These are phyloP conservation scores for Plasmodium vivax DNA, from an alignment of 169 alveolate genomes.

Conservation along the genomic window DNA sequence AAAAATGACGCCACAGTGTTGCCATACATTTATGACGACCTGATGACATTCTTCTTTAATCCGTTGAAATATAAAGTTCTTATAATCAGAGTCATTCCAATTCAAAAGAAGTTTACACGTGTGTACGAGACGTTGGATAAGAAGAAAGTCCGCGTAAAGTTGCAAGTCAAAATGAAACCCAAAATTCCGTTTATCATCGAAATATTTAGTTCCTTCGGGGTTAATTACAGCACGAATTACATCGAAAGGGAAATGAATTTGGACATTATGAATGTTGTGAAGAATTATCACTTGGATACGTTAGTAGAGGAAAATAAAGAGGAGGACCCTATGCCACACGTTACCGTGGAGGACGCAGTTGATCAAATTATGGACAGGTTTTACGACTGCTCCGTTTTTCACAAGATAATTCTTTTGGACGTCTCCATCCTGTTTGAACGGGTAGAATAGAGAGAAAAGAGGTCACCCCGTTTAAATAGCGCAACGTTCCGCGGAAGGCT, in stretches of 20 bases:
- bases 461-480: background rate
- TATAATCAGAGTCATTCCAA: constrained; percentile 38
- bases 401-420: constrained; percentile 79
- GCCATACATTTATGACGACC: constrained; percentile 65
- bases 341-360: constrained; percentile 69
- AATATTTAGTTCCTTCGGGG: constrained; percentile 80
- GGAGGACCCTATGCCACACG: background rate
- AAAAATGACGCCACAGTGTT: constrained; percentile 17
- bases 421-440: constrained; percentile 53
- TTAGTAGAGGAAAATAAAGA: constrained; percentile 48
- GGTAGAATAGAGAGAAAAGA: background rate
- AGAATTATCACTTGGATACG: constrained; percentile 71
- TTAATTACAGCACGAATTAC: constrained; percentile 76
- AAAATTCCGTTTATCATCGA: constrained; percentile 81
- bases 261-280: constrained; percentile 82
- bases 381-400: constrained; percentile 80
- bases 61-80: constrained; percentile 41
- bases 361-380: constrained; percentile 81
- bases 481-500: background rate
- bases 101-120: constrained; percentile 44
- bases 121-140: constrained; percentile 62
- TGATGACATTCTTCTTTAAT: constrained; percentile 61
- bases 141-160: constrained; percentile 33
- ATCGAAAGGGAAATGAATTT: constrained; percentile 80
- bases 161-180: constrained; percentile 73